Evolutionary conservation across 805 yeast genomes (phyloP), one percentile per base, ranked within the genome.

Genomic region (Phaffomyces thermotolerans): DNA sequence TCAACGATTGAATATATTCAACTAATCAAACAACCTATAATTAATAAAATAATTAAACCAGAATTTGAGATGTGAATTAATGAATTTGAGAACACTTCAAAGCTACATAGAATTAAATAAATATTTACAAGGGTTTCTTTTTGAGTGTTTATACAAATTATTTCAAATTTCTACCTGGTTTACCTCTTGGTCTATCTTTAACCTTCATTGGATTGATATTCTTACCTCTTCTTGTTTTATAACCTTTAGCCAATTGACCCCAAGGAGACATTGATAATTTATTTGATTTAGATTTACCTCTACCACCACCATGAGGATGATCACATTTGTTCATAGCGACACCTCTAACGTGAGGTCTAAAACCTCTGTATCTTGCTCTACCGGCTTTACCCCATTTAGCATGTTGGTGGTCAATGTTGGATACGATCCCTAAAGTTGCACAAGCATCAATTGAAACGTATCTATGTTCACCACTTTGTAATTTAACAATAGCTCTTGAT

Each of bases 221-320:
- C 68, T 86, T 88, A 60, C 95, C 95, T 56, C 83, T 80, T 69
- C 99, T 82, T 14, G 98, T 93, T 78, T 88, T 90, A 71, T 79
- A 90, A 65, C 93, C 95, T 75, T 91, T 91, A 35, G 91, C 83
- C 59, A 84, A 66, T 48, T 81, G 82, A 58, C 99, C 99, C 96
- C 98, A 91, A 64, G 95, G 95, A 44, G 96, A 85, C 72, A 84
- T 87, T 17, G 98, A 86, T 47, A 84, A 75, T 71, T 88, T 91
- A 68, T 91, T 90, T 51, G 96, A 87, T 80, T 93, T 93, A 48
- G 95, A 85, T 67, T 93, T 93, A 78, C 99, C 99, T 76, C 99
- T 82, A 70, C 99, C 99, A 82, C 99, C 99, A 74, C 99, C 99
- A 60, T 88, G 90, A 52, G 99, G 99, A 72, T 93, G 99, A 67